phyloP scores from a whole-genome alignment of 164 flowering plant genomes.

The Akebia trifoliata region DNA sequence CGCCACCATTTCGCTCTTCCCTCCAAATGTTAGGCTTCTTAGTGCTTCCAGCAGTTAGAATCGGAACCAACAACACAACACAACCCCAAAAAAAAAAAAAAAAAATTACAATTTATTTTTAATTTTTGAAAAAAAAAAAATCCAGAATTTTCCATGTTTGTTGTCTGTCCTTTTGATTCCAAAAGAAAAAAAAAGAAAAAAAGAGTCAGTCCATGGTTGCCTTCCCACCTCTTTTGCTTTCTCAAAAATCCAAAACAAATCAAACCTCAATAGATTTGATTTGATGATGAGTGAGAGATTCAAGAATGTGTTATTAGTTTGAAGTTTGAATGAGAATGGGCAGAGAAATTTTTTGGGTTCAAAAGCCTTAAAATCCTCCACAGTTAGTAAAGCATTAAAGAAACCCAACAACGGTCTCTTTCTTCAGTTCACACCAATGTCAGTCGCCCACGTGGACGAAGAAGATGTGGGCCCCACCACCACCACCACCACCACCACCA shows the following conservation, averaged over 20 bases:
- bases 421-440: conserved; percentile 47
- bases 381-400: conserved; percentile 53
- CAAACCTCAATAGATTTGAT: not conserved
- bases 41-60: conserved; percentile 1
- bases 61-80: not conserved
- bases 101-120: not conserved
- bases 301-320: not conserved
- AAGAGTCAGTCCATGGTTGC: conserved; percentile 8
- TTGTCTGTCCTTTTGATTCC: not conserved
- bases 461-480: conserved; percentile 30
- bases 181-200: too few relatives aligned
- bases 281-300: not conserved
- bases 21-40: conserved; percentile 6
- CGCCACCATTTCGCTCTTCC: conserved; percentile 1
- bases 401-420: conserved; percentile 53
- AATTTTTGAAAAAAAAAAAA: not conserved
- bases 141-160: not conserved
- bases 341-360: conserved; percentile 32
- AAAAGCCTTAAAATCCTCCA: conserved; percentile 74
- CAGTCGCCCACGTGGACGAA: conserved; percentile 44
- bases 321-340: conserved; percentile 23
- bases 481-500: too few relatives aligned
- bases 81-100: not conserved
- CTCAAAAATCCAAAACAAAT: not conserved
- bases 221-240: conserved; percentile 9